Evolutionary conservation across 345 rosid species (phyloP).

Genomic region (Linum tenue): DNA sequence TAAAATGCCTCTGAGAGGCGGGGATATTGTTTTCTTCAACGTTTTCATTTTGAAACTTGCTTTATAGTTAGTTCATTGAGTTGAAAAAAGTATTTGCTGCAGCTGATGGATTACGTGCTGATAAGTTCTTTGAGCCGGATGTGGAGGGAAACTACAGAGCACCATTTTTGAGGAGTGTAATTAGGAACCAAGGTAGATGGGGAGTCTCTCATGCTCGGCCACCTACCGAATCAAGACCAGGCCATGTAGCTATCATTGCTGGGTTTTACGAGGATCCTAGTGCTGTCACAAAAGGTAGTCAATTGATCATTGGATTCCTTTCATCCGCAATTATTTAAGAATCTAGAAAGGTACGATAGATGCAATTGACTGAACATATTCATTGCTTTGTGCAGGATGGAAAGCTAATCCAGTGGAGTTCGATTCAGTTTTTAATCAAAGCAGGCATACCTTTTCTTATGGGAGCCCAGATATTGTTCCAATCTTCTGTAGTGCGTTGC

Average conservation of each 20-base stretch:
- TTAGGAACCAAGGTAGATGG: constrained; percentile 77
- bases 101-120: constrained; percentile 98
- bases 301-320: not conserved
- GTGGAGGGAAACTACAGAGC: constrained; percentile 61
- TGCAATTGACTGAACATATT: constrained; percentile 9
- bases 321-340: not conserved
- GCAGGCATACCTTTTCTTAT: constrained; percentile 66
- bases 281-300: constrained; percentile 79
- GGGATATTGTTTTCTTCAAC: too few relatives aligned
- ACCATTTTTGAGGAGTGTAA: constrained; percentile 74
- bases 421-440: constrained; percentile 86
- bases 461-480: constrained; percentile 98
- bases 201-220: constrained; percentile 99
- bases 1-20: constrained; percentile 2
- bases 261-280: constrained; percentile 99
- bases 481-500: constrained; percentile 76
- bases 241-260: constrained; percentile 90
- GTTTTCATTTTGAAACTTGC: too few relatives aligned
- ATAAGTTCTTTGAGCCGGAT: constrained; percentile 92
- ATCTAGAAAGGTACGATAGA: not conserved
- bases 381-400: constrained; percentile 59
- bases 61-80: not conserved
- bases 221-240: constrained; percentile 95
- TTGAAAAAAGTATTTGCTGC: constrained; percentile 14
- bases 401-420: constrained; percentile 97